These are phyloP conservation scores for Hymenoscyphus infarciens DNA, from an alignment of 2,329 filamentous ascomycete genomes.

Conservation along the genomic window DNA sequence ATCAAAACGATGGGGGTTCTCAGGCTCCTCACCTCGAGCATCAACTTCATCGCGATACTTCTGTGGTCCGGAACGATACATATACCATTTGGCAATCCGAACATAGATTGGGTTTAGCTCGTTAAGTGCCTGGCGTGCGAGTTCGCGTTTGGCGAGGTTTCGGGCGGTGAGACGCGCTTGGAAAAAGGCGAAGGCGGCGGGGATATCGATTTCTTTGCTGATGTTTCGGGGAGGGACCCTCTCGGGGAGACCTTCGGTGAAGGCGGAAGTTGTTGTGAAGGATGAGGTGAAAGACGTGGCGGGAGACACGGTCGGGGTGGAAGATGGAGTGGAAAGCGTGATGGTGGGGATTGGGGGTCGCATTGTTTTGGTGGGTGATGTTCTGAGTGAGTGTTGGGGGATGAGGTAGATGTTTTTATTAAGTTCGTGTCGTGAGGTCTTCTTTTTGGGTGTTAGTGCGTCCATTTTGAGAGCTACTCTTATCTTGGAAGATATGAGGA, in stretches of 20 bases:
- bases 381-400: not conserved
- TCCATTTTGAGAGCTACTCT: not conserved
- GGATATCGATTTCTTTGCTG: not conserved
- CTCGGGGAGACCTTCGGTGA: not conserved
- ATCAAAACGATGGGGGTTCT: not conserved
- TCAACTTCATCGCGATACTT: constrained; percentile 1
- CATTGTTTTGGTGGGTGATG: not conserved
- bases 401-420: not conserved
- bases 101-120: not conserved
- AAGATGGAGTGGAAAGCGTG: no score
- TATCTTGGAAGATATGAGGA: not conserved
- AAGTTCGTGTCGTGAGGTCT: not conserved
- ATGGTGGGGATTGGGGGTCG: no score
- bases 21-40: not conserved
- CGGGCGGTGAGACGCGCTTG: not conserved
- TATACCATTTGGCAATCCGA: not conserved
- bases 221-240: not conserved
- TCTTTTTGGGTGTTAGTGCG: not conserved
- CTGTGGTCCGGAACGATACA: not conserved
- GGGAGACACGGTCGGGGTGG: no score
- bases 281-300: no score
- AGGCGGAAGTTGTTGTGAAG: not conserved
- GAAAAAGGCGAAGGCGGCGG: not conserved
- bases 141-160: not conserved
- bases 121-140: not conserved